Base-by-base conservation (phyloP, 2,329 filamentous ascomycete species). In the Rutstroemia sp. region DNA sequence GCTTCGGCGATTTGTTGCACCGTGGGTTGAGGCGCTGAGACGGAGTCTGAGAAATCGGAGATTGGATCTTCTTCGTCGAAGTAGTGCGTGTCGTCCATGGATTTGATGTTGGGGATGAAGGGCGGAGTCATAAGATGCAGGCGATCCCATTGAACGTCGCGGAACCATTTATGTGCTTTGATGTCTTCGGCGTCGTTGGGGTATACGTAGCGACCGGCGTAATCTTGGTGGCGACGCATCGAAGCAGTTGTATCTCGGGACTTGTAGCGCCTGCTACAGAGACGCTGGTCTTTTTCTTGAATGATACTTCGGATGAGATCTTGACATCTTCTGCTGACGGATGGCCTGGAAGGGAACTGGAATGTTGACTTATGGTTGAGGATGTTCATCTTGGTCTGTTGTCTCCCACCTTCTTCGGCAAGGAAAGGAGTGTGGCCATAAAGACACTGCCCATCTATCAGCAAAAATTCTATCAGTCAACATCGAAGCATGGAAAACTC, bases 361-460 rank as follows among this genome's bases (percentile, higher is more conserved):
- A 97, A 82, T 0, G 80, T 85, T 12, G 79, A 75, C 53, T 79
- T 78, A 71, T 95, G 89, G 60, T 87, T 80, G 6, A 94, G 69
- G 60, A 97, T 96, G 61, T 89, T 92, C 59, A 84, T 75, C 70
- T 96, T 97, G 2, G 92, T 97, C 63, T 87, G 81, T 57, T 90
- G 83, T 9, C 92, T 81, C 46, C 73, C 73, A 76, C 68, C 82
- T 60, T 89, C 86, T 48, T 92, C 88, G 16, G 87, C 83, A 52
- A 92, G 82, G 69, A 97, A 97, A 0, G 92, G 92, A 0, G 92
- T 96, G 59, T 86, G 87, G 0, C 92, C 92, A 69, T 94, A 97
- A 1, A 97, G 76, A 66, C 92, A 96, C 78, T 83, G 45, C 16
- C 9, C 8, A 25, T n/a, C 45, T 23, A 38, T 48, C 16, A 42